A percentile compares a stretch with the other conserved stretches of the same genome.
These are phyloP conservation scores for Paulownia fortunei DNA, from an alignment of 257 asterid species.

Conservation along the genomic window DNA sequence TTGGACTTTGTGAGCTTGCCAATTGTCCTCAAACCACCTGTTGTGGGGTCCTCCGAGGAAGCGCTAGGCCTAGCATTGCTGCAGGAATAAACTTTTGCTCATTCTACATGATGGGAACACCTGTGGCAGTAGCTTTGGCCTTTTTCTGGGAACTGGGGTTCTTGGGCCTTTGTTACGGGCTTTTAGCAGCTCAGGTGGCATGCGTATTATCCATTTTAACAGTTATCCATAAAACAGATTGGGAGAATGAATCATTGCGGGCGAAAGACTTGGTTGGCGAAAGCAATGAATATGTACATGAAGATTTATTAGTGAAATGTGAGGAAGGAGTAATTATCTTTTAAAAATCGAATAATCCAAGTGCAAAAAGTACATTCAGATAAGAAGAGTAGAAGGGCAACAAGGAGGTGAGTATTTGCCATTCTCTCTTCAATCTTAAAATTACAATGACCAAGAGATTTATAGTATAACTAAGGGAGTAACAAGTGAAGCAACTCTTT, in stretches of 20 bases:
- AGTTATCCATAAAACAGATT: conserved; percentile 69
- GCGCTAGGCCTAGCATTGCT: conserved; percentile 79
- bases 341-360: conserved; percentile 32
- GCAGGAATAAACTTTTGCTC: conserved; percentile 85
- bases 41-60: conserved; percentile 89
- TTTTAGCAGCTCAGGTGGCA: conserved; percentile 85
- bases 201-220: conserved; percentile 73
- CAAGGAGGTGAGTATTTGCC: conserved; percentile 17
- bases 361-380: conserved; percentile 26
- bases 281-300: conserved; percentile 43
- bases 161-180: conserved; percentile 90
- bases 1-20: conserved; percentile 95
- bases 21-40: conserved; percentile 95
- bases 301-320: conserved; percentile 50
- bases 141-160: conserved; percentile 73
- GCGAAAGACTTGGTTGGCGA: conserved; percentile 78
- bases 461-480: neutral
- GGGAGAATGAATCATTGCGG: conserved; percentile 75
- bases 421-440: conserved; percentile 18
- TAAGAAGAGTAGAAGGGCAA: conserved; percentile 16
- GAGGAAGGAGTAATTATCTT: conserved; percentile 48
- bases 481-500: conserved; percentile 23
- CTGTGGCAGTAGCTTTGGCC: conserved; percentile 78
- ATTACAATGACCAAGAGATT: conserved; percentile 12
- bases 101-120: conserved; percentile 84